Evolutionary conservation across 306 rosid genomes (phyloP).

Genomic region (Dryas octopetala): DNA sequence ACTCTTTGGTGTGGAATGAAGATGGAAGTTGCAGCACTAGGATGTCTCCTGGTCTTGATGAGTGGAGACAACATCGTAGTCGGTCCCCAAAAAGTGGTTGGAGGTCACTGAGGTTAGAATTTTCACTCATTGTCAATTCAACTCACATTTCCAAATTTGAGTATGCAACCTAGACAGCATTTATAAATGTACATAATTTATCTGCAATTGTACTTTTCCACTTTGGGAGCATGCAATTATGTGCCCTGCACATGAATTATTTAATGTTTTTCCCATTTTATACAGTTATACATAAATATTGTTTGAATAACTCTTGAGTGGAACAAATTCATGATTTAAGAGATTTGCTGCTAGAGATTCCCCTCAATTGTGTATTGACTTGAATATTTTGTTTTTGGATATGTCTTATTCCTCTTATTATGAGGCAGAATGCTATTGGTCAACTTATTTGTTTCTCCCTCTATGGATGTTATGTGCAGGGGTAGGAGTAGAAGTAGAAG

Average conservation of each 20-base stretch:
- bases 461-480: conserved; percentile 30
- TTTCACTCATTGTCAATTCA: not conserved
- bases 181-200: not conserved
- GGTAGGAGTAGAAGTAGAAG: conserved; percentile 29
- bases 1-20: conserved; percentile 55
- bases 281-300: not conserved
- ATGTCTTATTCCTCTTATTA: not conserved
- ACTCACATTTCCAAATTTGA: not conserved
- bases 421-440: conserved; percentile 13
- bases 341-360: not conserved
- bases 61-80: conserved; percentile 60
- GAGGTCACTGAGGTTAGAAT: conserved; percentile 66
- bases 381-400: not conserved
- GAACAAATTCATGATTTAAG: not conserved
- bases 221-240: not conserved
- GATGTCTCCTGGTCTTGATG: conserved; percentile 79
- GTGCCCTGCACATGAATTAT: not conserved
- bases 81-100: conserved; percentile 71
- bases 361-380: conserved; percentile 2
- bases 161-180: not conserved
- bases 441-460: conserved; percentile 32
- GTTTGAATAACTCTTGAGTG: not conserved
- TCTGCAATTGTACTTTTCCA: not conserved
- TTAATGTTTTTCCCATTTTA: not conserved
- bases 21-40: conserved; percentile 55